Conservation (phyloP, 2,329 filamentous ascomycete species). For the Trichoderma koningiopsis region DNA sequence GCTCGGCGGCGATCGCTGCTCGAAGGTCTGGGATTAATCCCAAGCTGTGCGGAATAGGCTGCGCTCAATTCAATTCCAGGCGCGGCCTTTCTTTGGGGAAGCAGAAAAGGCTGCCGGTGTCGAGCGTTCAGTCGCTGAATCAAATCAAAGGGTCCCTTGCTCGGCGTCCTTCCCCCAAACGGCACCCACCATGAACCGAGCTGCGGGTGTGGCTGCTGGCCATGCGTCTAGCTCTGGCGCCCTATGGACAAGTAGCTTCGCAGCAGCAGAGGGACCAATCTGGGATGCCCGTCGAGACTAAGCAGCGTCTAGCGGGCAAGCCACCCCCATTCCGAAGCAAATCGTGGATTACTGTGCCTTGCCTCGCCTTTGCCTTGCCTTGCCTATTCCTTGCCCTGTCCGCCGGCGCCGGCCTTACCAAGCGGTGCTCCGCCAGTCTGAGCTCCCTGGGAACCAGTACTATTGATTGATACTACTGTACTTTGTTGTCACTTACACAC, state of each 20-base stretch:
- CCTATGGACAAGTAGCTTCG: not conserved
- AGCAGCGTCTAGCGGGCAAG: not conserved
- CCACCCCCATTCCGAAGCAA: not conserved
- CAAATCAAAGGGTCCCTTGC: not conserved
- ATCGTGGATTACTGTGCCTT: not conserved
- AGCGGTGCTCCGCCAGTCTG: slow-evolving; percentile 8
- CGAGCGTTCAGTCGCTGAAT: not conserved
- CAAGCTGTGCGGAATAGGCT: not conserved
- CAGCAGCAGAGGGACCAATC: not conserved
- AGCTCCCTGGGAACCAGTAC: no score
- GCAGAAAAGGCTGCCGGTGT: not conserved
- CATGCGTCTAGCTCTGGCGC: not conserved
- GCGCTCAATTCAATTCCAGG: not conserved
- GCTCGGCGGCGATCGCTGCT: not conserved
- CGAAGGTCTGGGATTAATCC: not conserved
- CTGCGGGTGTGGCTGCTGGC: not conserved
- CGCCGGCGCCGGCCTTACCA: no score
- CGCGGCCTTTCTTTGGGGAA: not conserved
- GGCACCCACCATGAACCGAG: not conserved
- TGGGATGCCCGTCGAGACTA: not conserved
- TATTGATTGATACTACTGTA: no score
- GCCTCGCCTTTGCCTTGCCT: no score
- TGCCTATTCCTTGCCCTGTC: no score
- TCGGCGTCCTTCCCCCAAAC: not conserved
- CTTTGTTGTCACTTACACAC: no score